phyloP scores from a whole-genome alignment of 305 asterid species.

The Plantago coronopus region DNA sequence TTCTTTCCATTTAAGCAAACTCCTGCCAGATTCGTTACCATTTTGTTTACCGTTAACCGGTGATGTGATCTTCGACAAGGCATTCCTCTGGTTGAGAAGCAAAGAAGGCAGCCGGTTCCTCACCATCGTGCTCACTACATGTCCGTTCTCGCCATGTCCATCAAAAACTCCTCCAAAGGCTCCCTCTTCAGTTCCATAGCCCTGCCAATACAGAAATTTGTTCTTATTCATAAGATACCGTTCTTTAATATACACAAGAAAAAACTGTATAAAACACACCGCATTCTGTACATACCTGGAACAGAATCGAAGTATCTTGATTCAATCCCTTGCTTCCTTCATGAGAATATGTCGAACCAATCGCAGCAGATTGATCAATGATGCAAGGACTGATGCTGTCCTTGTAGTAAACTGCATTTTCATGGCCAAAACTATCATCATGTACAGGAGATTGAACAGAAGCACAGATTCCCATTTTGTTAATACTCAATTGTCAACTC shows the following conservation, averaged over 20 bases:
- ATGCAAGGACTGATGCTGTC: slow-evolving; percentile 17
- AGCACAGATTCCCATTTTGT: slow-evolving; percentile 64
- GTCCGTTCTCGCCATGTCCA: slow-evolving; percentile 86
- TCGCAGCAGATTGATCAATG: slow-evolving; percentile 19
- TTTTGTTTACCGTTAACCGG: slow-evolving; percentile 14
- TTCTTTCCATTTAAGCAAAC: slow-evolving; percentile 57
- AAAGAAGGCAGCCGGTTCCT: slow-evolving; percentile 61
- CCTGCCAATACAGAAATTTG: slow-evolving; percentile 31
- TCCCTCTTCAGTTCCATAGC: slow-evolving; percentile 68
- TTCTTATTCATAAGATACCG: too few species aligned
- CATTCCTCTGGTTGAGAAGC: slow-evolving; percentile 47
- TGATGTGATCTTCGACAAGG: slow-evolving; percentile 28
- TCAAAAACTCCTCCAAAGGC: slow-evolving; percentile 62
- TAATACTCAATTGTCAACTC: slow-evolving; percentile 8
- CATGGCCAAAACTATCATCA: slow-evolving; percentile 47
- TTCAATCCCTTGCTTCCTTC: slow-evolving; percentile 64
- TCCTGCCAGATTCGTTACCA: slow-evolving; percentile 34
- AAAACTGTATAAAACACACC: too few species aligned
- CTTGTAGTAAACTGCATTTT: slow-evolving; percentile 37
- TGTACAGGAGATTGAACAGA: slow-evolving; percentile 50
- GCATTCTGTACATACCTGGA: slow-evolving; percentile 48
- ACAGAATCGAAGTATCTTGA: slow-evolving; percentile 73
- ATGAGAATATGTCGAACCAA: slow-evolving; percentile 54
- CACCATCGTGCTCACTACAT: slow-evolving; percentile 59
- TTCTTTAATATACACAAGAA: too few species aligned